Conservation (phyloP, 805 yeast species). For the Henningerozyma blattae region DNA sequence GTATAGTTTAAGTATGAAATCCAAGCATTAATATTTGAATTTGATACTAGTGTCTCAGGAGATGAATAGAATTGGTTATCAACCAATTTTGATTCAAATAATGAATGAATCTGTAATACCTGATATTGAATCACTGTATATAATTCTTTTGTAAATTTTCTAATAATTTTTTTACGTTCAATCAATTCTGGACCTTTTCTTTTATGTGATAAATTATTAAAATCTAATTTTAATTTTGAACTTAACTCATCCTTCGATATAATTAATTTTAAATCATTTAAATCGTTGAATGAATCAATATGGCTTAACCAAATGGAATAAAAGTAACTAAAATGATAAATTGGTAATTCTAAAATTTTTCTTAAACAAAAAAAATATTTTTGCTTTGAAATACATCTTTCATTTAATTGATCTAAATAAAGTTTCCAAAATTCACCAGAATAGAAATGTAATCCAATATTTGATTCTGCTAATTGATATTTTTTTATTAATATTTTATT, state of each 20-base stretch:
- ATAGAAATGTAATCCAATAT: conserved; percentile 23
- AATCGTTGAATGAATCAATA: conserved; percentile 18
- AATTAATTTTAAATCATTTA: conserved; percentile 14
- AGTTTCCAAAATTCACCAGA: conserved; percentile 26
- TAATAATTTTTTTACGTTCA: conserved; percentile 21
- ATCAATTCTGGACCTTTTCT: conserved; percentile 25
- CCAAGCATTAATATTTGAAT: conserved; percentile 18
- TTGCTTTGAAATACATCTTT: conserved; percentile 11
- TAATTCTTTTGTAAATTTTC: conserved; percentile 18
- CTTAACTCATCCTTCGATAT: conserved; percentile 15
- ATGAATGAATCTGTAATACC: conserved; percentile 17
- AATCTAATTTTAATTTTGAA: conserved; percentile 15
- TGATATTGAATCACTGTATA: conserved; percentile 22
- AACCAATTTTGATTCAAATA: conserved; percentile 22
- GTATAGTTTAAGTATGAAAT: conserved; percentile 18
- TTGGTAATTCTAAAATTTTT: conserved; percentile 21
- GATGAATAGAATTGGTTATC: conserved; percentile 16
- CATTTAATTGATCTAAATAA: conserved; percentile 17
- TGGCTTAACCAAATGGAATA: conserved; percentile 21
- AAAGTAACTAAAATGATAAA: conserved; percentile 21
- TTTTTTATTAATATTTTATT: conserved; percentile 16
- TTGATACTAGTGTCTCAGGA: conserved; percentile 14
- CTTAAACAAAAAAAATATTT: conserved; percentile 19
- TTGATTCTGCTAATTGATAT: conserved; percentile 21
- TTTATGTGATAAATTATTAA: conserved; percentile 6